phyloP scores from a whole-genome alignment of 805 yeast species.

The Barnettozyma sucrosica region DNA sequence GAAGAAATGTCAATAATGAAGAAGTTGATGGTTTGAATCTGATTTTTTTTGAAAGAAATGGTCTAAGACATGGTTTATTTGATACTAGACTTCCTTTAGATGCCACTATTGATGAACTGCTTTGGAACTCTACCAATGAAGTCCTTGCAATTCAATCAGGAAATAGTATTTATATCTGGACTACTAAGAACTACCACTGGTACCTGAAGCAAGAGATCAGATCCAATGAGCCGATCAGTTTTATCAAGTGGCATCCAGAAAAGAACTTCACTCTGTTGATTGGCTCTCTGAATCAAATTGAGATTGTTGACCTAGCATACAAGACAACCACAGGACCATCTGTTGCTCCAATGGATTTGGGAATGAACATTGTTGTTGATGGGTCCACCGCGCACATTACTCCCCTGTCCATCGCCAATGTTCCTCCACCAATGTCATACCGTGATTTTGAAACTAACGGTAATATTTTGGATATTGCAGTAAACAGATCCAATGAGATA shows the following conservation, averaged over 20 bases:
- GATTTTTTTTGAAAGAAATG: constrained; percentile 88
- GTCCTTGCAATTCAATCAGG: constrained; percentile 61
- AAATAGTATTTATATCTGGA: constrained; percentile 78
- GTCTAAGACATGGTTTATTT: constrained; percentile 86
- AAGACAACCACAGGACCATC: constrained; percentile 65
- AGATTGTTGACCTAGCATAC: constrained; percentile 62
- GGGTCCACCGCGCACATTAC: constrained; percentile 68
- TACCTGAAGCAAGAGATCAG: constrained; percentile 77
- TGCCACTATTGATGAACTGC: constrained; percentile 43
- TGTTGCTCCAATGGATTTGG: constrained; percentile 60
- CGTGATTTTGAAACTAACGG: constrained; percentile 54
- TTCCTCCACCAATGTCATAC: constrained; percentile 90
- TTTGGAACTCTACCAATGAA: constrained; percentile 82
- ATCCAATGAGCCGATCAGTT: constrained; percentile 27
- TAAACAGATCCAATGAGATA: constrained; percentile 49
- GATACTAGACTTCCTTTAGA: constrained; percentile 53
- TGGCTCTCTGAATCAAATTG: constrained; percentile 47
- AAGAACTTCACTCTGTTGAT: constrained; percentile 71
- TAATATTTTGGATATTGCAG: constrained; percentile 60
- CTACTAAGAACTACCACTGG: constrained; percentile 93
- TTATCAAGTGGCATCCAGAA: constrained; percentile 82
- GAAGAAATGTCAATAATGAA: constrained; percentile 39
- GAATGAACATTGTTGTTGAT: constrained; percentile 77
- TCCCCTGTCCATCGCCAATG: constrained; percentile 77
- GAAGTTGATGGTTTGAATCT: constrained; percentile 44